Conservation (phyloP, 148 eudicot genomes). For the Rhododendron mucronatum region DNA sequence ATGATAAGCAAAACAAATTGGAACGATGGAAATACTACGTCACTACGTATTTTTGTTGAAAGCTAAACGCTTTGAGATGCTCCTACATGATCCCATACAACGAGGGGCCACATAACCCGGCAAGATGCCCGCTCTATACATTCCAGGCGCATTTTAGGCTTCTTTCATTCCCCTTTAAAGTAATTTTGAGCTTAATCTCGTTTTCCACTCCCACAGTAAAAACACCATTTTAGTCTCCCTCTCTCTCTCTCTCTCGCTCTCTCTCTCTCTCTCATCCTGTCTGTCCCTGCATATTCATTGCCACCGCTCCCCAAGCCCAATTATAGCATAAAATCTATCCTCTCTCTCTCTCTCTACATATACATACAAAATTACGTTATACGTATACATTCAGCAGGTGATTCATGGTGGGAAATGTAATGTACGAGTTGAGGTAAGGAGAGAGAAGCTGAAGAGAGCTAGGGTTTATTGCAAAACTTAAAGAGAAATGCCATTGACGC, state of each 20-base stretch:
- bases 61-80: background rate
- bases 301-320: background rate
- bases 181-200: background rate
- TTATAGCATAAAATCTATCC: background rate
- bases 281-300: conserved; percentile 3
- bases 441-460: background rate
- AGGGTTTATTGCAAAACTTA: conserved; percentile 4
- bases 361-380: background rate
- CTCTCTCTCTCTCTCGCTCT: conserved; percentile 12
- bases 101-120: background rate
- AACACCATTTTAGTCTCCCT: background rate
- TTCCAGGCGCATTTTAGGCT: background rate
- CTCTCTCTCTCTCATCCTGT: background rate
- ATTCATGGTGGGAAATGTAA: conserved; percentile 5
- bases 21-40: too few relatives aligned
- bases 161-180: background rate
- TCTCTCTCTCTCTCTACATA: too few relatives aligned
- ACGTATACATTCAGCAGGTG: background rate
- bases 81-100: background rate
- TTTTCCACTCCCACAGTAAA: background rate
- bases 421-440: background rate
- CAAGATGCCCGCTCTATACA: conserved; percentile 12
- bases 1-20: too few relatives aligned
- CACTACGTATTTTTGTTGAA: background rate
- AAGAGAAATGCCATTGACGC: conserved; percentile 59